phyloP scores from a whole-genome alignment of 257 asterid species.

The Solanum chaucha region DNA sequence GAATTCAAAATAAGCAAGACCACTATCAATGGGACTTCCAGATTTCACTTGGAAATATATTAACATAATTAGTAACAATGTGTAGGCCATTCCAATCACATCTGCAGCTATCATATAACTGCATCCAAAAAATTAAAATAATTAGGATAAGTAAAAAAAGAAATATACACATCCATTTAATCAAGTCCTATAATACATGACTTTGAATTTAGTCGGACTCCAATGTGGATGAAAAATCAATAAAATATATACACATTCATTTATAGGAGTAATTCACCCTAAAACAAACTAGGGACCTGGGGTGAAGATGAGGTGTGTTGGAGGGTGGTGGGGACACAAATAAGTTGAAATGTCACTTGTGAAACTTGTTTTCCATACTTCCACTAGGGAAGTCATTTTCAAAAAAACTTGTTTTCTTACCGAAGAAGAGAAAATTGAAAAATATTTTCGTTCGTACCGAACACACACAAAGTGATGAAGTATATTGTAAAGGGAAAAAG shows the following conservation, averaged over 20 bases:
- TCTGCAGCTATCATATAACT: constrained; percentile 2
- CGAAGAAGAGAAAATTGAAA: too few species aligned
- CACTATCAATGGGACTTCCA: background rate
- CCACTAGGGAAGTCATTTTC: background rate
- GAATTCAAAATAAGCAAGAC: background rate
- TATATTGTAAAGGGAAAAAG: background rate
- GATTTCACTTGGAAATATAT: background rate
- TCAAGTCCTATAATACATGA: background rate
- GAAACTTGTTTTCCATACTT: background rate
- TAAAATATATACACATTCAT: too few species aligned
- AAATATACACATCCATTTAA: background rate
- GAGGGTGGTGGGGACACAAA: background rate
- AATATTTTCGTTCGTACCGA: too few species aligned
- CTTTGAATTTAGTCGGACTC: background rate
- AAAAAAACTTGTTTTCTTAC: too few species aligned
- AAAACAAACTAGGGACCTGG: background rate
- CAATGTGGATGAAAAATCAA: background rate
- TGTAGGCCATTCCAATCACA: background rate
- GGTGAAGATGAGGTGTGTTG: background rate
- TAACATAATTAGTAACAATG: background rate
- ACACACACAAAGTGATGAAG: background rate
- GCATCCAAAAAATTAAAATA: background rate
- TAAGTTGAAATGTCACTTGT: background rate
- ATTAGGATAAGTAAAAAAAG: background rate
- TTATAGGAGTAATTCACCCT: too few species aligned